These are phyloP conservation scores for Cercospora sp. DNA, from an alignment of 2,329 filamentous ascomycete species.

Conservation along the genomic window DNA sequence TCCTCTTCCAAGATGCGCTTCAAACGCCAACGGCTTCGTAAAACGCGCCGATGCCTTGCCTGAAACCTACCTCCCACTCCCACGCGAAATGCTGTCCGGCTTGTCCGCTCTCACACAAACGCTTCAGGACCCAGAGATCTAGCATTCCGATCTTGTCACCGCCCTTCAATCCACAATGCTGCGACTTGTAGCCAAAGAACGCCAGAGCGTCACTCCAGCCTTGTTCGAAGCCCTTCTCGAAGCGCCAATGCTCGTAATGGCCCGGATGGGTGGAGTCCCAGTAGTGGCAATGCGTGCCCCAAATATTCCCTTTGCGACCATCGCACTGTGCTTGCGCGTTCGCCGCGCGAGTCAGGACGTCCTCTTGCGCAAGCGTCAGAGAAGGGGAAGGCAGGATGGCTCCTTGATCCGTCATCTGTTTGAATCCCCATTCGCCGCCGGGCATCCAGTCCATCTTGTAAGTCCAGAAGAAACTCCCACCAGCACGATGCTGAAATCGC, in stretches of 20 bases:
- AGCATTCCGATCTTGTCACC: constrained; percentile 58
- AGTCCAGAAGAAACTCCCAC: constrained; percentile 61
- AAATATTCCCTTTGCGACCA: constrained; percentile 40
- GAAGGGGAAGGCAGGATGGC: constrained; percentile 46
- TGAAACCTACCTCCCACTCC: constrained; percentile 54
- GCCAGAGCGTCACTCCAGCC: constrained; percentile 56
- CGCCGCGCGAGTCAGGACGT: constrained; percentile 42
- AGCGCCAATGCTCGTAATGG: constrained; percentile 55
- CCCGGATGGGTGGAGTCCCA: constrained; percentile 52
- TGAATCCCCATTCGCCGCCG: constrained; percentile 63
- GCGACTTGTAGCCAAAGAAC: constrained; percentile 52
- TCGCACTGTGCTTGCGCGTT: constrained; percentile 45
- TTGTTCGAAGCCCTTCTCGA: constrained; percentile 56
- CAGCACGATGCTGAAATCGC: constrained; percentile 52
- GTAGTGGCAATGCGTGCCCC: constrained; percentile 50
- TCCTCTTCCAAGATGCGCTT: not conserved
- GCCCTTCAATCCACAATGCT: constrained; percentile 39
- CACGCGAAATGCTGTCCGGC: constrained; percentile 48
- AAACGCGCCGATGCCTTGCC: constrained; percentile 50
- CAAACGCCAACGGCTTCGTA: constrained; percentile 37
- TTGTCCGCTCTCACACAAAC: constrained; percentile 54
- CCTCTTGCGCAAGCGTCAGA: constrained; percentile 40
- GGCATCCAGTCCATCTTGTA: constrained; percentile 63
- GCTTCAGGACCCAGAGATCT: constrained; percentile 60
- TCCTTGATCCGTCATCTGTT: constrained; percentile 51